Conservation (phyloP, 495 filamentous ascomycete genomes). For the Chaetomium fimeti region DNA sequence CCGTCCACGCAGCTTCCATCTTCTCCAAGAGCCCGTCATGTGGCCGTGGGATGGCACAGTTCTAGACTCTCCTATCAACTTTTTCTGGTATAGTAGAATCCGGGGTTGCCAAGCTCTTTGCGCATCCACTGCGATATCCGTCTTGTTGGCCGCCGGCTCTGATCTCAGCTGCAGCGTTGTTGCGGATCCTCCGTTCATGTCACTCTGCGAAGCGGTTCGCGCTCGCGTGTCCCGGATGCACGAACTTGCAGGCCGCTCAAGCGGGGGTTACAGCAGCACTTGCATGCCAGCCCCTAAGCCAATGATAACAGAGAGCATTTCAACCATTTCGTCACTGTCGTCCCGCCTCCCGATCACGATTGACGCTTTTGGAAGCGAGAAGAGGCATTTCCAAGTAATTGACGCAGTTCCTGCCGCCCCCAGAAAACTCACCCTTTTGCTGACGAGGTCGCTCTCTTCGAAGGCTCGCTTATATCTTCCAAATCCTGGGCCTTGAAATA, state of each 20-base stretch:
- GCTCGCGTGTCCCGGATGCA: constrained; percentile 25
- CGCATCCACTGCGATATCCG: constrained; percentile 12
- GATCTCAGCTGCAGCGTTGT: constrained; percentile 21
- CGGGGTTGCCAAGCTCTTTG: constrained; percentile 23
- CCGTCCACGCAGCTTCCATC: not conserved
- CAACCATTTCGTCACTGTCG: not conserved
- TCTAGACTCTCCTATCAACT: not conserved
- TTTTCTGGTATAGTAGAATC: constrained; percentile 19
- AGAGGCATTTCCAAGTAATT: not conserved
- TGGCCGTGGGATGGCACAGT: constrained; percentile 9
- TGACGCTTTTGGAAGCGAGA: not conserved
- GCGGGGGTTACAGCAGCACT: constrained; percentile 16
- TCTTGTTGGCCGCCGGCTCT: constrained; percentile 1
- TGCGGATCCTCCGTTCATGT: constrained; percentile 19
- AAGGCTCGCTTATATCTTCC: too few relatives aligned
- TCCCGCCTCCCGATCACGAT: not conserved
- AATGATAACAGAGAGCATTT: constrained; percentile 2
- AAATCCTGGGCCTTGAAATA: too few relatives aligned
- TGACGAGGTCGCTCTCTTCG: too few relatives aligned
- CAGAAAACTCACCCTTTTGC: not conserved
- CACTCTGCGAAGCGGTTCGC: constrained; percentile 17
- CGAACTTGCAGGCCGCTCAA: constrained; percentile 23
- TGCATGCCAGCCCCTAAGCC: constrained; percentile 8
- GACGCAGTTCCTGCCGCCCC: not conserved
- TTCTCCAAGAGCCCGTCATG: not conserved